Conservation (phyloP, 148 eudicot species). For the Gaultheria prostrata region DNA sequence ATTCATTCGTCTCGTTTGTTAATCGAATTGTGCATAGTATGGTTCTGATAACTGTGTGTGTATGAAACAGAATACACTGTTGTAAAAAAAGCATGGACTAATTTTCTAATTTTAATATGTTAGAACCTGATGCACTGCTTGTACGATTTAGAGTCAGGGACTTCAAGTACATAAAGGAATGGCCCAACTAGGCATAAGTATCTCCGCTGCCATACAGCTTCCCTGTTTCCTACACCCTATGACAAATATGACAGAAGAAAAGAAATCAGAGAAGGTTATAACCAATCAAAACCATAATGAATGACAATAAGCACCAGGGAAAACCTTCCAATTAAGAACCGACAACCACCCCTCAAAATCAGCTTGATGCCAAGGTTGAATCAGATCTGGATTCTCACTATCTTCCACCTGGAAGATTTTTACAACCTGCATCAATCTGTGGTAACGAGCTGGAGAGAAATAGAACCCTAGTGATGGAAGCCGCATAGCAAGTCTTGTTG, state of each 20-base stretch:
- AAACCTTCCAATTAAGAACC: slow-evolving; percentile 86
- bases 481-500: slow-evolving; percentile 85
- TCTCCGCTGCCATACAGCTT: slow-evolving; percentile 92
- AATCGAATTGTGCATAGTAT: neutral
- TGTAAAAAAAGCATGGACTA: neutral
- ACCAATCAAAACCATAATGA: neutral
- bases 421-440: slow-evolving; percentile 85
- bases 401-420: slow-evolving; percentile 63
- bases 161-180: slow-evolving; percentile 74
- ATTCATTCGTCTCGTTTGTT: neutral
- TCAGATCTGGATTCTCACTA: slow-evolving; percentile 34
- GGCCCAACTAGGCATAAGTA: slow-evolving; percentile 89
- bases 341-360: slow-evolving; percentile 94
- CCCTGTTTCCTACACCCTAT: slow-evolving; percentile 92
- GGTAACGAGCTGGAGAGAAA: slow-evolving; percentile 97
- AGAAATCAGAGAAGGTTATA: slow-evolving; percentile 1
- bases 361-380: slow-evolving; percentile 82
- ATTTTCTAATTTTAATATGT: slow-evolving; percentile 1
- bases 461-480: slow-evolving; percentile 86
- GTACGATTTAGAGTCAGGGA: slow-evolving; percentile 74
- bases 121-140: slow-evolving; percentile 74
- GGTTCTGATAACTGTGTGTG: neutral
- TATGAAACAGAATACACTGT: neutral
- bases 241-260: slow-evolving; percentile 15
- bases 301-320: slow-evolving; percentile 1